Conservation (phyloP, 192 early-diverging fungal genomes). For the Umbelopsis ramanniana region DNA sequence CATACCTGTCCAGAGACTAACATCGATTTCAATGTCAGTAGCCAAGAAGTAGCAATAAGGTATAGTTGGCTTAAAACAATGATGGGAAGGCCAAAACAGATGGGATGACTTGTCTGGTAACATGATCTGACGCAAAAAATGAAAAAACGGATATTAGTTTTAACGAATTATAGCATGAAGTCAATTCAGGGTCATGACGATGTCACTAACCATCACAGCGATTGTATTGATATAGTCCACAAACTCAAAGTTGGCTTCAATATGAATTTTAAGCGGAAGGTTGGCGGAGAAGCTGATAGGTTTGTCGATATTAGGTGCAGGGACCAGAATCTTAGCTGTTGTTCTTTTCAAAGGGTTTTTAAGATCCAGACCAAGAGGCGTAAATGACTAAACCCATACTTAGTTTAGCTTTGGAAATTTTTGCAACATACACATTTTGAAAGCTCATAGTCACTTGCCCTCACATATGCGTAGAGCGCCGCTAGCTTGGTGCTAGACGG, state of each 20-base stretch:
- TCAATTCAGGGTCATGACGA: not conserved
- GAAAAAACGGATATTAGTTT: not conserved
- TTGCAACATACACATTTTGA: not conserved
- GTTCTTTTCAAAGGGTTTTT: slow-evolving; percentile 33
- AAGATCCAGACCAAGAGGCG: slow-evolving; percentile 31
- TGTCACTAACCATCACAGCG: slow-evolving; percentile 23
- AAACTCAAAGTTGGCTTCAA: slow-evolving; percentile 32
- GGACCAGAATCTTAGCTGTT: slow-evolving; percentile 25
- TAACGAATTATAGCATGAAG: not conserved
- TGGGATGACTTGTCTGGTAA: slow-evolving; percentile 33
- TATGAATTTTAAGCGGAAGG: slow-evolving; percentile 27
- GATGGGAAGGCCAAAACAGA: slow-evolving; percentile 29
- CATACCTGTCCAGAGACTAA: slow-evolving; percentile 37
- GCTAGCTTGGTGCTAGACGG: slow-evolving; percentile 39
- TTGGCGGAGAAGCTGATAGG: slow-evolving; percentile 25
- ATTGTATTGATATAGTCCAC: slow-evolving; percentile 26
- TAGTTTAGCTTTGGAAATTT: not conserved
- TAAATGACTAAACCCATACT: slow-evolving; percentile 28
- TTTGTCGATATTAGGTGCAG: slow-evolving; percentile 33
- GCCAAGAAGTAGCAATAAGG: slow-evolving; percentile 34
- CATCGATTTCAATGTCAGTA: slow-evolving; percentile 23
- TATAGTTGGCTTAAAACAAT: slow-evolving; percentile 32
- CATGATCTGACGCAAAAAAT: slow-evolving; percentile 20
- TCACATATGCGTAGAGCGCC: slow-evolving; percentile 35
- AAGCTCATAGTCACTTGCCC: slow-evolving; percentile 16